phyloP scores from a whole-genome alignment of 1,139 yeast genomes.

The Blastobotrys indianensis region DNA sequence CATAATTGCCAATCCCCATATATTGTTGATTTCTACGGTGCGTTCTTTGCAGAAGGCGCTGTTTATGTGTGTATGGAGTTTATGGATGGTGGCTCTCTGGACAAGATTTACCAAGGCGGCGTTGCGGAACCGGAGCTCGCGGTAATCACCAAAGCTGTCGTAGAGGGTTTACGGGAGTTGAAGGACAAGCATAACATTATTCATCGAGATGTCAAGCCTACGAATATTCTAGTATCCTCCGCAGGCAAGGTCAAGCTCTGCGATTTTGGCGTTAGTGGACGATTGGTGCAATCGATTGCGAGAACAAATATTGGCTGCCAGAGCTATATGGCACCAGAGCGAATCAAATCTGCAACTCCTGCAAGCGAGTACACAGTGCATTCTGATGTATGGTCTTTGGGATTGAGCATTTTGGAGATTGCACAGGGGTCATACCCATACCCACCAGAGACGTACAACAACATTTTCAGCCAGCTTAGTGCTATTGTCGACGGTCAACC shows the following conservation, averaged over 20 bases:
- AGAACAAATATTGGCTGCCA: constrained; percentile 97
- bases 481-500: constrained; percentile 97
- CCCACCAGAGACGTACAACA: constrained; percentile 87
- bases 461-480: constrained; percentile 85
- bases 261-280: constrained; percentile 96
- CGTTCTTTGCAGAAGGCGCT: constrained; percentile 95
- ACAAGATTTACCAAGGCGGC: constrained; percentile 76
- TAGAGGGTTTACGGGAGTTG: constrained; percentile 73
- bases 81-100: constrained; percentile 97
- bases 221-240: constrained; percentile 76
- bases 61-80: constrained; percentile 98
- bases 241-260: constrained; percentile 84
- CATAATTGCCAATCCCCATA: constrained; percentile 87
- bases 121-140: constrained; percentile 77
- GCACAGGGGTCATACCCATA: constrained; percentile 92
- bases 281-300: constrained; percentile 90
- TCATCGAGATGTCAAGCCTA: constrained; percentile 96
- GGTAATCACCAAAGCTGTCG: constrained; percentile 72
- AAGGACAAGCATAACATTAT: constrained; percentile 88
- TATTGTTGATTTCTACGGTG: constrained; percentile 94
- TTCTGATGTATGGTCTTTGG: constrained; percentile 94
- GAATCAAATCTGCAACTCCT: constrained; percentile 57
- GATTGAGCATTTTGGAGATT: constrained; percentile 79
- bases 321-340: constrained; percentile 98
- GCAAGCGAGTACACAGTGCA: constrained; percentile 81